Base-by-base conservation (phyloP, 495 filamentous ascomycete genomes). In the Aspergillus avenaceus region DNA sequence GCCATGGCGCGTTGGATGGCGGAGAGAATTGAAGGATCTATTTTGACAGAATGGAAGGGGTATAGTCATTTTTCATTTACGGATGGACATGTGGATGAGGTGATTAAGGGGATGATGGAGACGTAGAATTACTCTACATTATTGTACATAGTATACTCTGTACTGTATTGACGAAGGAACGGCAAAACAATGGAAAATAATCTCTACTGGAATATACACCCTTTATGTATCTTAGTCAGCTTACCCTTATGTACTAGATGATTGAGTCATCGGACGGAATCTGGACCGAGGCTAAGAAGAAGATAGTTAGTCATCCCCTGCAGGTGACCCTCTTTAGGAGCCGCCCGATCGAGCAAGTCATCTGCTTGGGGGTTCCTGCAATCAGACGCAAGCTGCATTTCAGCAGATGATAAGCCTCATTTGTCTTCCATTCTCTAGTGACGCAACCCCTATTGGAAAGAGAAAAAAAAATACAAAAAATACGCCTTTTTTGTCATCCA, bases 1-100 rank as follows among this genome's bases (percentile, higher is more conserved):
- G 25, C 24, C 2, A 57, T 60, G 55, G 52, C 47, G 7, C 50
- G 50, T 22, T 57, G 50, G 29, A 52, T 59, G 50, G 53, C 56
- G 24, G 36, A 53, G 9, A 48, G 38, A 12, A 14, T 64, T 16
- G 32, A 36, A 14, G 32, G 32, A 1, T 36, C 32, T 13, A 16
- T 36, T 8, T 36, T 36, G 32, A 36, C 32, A 14, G 32, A 36
- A 14, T 36, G 32, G 32, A 36, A 36, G 12, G 32, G 32, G 3
- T 36, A 36, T 14, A 36, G 32, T 36, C 32, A 36, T 8, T 36
- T 36, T 36, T 14, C 32, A 3, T 36, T 36, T 36, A 36, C 32
- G 2, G 32, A 36, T 36, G 32, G 18, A 5, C 32, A 36, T 16
- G 18, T 14, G 2, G 32, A 36, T 14, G n/a, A 36, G 32, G 32